phyloP scores from a whole-genome alignment of 306 rosid genomes.

The Cucumis hystrix region DNA sequence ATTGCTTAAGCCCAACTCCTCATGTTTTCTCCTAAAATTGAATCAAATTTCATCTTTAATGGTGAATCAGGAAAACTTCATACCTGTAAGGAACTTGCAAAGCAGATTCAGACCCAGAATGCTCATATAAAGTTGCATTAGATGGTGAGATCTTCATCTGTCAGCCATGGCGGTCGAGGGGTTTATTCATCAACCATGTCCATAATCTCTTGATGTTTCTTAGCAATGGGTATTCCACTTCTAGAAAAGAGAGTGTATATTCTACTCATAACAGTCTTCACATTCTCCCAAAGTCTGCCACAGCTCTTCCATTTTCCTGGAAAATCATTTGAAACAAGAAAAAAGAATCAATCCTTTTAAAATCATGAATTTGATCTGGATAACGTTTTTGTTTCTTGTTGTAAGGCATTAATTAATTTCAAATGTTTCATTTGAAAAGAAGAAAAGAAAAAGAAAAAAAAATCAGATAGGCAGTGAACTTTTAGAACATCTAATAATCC shows the following conservation, averaged over 20 bases:
- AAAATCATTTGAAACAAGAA: no score
- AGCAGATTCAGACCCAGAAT: conserved; percentile 59
- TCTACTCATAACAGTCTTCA: conserved; percentile 46
- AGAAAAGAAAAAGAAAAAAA: no score
- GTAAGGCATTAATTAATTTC: no score
- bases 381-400: no score
- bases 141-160: conserved; percentile 56
- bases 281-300: conserved; percentile 72
- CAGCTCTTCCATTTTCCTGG: conserved; percentile 68
- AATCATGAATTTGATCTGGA: no score
- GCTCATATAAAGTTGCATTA: conserved; percentile 50
- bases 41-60: background rate
- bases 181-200: conserved; percentile 56
- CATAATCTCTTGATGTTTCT: conserved; percentile 67
- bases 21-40: conserved; percentile 25
- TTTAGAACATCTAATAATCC: background rate
- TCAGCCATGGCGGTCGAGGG: conserved; percentile 67
- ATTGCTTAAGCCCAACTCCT: conserved; percentile 24
- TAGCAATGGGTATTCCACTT: conserved; percentile 58
- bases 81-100: conserved; percentile 76
- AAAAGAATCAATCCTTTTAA: no score
- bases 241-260: conserved; percentile 63
- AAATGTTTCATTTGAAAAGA: background rate
- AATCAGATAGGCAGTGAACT: background rate
- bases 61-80: background rate